phyloP scores from a whole-genome alignment of 805 yeast species.

The Schwanniomyces polymorphus region DNA sequence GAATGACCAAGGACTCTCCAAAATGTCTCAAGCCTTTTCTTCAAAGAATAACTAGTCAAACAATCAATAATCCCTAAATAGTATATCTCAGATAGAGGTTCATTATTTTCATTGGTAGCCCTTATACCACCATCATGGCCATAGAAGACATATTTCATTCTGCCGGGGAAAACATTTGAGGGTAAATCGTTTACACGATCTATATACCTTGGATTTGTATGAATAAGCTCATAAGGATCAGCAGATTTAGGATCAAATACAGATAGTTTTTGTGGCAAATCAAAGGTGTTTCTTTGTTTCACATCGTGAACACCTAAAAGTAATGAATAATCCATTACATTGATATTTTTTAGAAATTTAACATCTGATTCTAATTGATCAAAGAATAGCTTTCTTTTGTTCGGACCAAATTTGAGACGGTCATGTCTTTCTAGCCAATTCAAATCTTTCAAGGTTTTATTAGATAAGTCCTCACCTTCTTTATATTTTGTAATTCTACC shows the following conservation, averaged over 20 bases:
- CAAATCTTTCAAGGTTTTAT: constrained; percentile 73
- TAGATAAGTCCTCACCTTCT: constrained; percentile 25
- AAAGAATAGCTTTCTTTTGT: constrained; percentile 57
- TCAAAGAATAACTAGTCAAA: constrained; percentile 72
- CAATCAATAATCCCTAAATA: constrained; percentile 95
- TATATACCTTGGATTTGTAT: constrained; percentile 47
- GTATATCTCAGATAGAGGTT: constrained; percentile 68
- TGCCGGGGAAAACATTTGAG: constrained; percentile 42
- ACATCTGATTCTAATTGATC: constrained; percentile 78
- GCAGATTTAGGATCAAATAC: constrained; percentile 44
- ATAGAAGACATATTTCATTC: constrained; percentile 61
- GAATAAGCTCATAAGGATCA: constrained; percentile 38
- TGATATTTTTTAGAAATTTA: constrained; percentile 63
- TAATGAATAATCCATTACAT: constrained; percentile 95
- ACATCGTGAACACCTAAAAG: constrained; percentile 85
- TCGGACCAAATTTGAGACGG: constrained; percentile 73
- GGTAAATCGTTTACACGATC: constrained; percentile 44
- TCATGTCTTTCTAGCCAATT: constrained; percentile 78
- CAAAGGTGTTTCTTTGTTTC: constrained; percentile 50
- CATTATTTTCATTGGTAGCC: constrained; percentile 63
- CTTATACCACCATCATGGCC: constrained; percentile 83
- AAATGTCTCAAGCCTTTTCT: constrained; percentile 81
- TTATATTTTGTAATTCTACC: constrained; percentile 62
- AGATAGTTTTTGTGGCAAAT: constrained; percentile 36
- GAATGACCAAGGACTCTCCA: constrained; percentile 75